Conservation (phyloP, 805 yeast genomes). For the Wickerhamiella sergipiensis region DNA sequence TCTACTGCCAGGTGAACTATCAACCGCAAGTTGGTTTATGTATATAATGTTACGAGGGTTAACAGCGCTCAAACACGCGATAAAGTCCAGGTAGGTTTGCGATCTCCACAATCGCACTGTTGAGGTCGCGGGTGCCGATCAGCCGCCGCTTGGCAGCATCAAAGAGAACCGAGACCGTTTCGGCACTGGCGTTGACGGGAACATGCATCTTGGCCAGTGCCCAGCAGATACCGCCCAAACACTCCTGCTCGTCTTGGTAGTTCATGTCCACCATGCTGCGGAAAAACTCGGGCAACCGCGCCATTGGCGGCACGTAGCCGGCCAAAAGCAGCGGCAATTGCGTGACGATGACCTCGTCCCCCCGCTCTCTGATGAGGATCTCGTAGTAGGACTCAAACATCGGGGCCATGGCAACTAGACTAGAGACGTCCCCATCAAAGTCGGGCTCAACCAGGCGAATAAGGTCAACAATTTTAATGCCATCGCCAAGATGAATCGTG, state of each 20-base stretch:
- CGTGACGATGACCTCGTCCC: constrained; percentile 26
- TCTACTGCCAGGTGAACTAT: no score
- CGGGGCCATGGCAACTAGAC: constrained; percentile 40
- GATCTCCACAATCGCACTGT: constrained; percentile 55
- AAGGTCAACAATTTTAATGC: constrained; percentile 27
- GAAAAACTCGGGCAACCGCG: constrained; percentile 54
- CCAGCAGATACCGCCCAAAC: constrained; percentile 49
- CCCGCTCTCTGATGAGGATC: constrained; percentile 28
- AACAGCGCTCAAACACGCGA: constrained; percentile 82
- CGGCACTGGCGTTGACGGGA: constrained; percentile 40
- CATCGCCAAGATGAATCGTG: constrained; percentile 28
- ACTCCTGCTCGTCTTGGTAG: constrained; percentile 54
- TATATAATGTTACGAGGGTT: constrained; percentile 4
- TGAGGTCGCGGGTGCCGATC: constrained; percentile 44
- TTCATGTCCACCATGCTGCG: constrained; percentile 43
- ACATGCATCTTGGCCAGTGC: constrained; percentile 63
- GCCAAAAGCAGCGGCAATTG: constrained; percentile 58
- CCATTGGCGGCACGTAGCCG: constrained; percentile 46
- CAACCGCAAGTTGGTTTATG: neutral
- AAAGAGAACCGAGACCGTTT: constrained; percentile 31
- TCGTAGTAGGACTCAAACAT: constrained; percentile 70
- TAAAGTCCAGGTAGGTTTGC: constrained; percentile 88
- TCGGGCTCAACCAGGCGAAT: constrained; percentile 18
- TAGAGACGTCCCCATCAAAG: constrained; percentile 10
- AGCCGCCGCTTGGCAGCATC: constrained; percentile 52